A percentile compares a stretch with the other conserved stretches of the same genome.
phyloP scores from a whole-genome alignment of 306 rosid genomes.

The Sindora glabra region DNA sequence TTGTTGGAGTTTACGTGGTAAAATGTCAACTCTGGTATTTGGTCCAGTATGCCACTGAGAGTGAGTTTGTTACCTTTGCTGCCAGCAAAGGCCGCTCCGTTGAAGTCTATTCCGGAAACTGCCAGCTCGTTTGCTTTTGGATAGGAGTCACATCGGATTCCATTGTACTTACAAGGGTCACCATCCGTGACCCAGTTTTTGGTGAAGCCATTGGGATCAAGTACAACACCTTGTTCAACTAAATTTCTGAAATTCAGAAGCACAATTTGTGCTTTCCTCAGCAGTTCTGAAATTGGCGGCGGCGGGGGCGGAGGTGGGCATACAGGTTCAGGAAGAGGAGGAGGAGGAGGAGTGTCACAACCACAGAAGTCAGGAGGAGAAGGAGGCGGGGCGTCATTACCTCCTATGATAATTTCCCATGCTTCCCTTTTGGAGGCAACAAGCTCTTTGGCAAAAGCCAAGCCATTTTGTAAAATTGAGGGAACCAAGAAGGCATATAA shows the following conservation, averaged over 20 bases:
- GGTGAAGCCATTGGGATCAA: neutral
- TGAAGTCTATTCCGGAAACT: slow-evolving; percentile 53
- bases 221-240: fast-evolving
- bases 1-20: slow-evolving; percentile 76
- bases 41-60: slow-evolving; percentile 13
- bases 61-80: neutral
- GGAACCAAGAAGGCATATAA: slow-evolving; percentile 4
- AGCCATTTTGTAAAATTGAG: neutral
- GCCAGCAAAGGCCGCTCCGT: slow-evolving; percentile 12
- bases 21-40: slow-evolving; percentile 34
- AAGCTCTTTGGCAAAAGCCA: neutral
- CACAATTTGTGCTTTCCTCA: neutral
- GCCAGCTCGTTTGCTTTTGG: neutral
- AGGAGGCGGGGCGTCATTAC: slow-evolving; percentile 21
- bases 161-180: neutral
- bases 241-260: slow-evolving; percentile 5
- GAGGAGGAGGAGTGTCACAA: neutral
- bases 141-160: slow-evolving; percentile 11
- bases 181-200: neutral
- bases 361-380: slow-evolving; percentile 21
- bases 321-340: neutral
- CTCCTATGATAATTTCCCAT: slow-evolving; percentile 34
- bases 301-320: neutral
- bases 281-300: neutral
- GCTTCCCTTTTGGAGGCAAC: slow-evolving; percentile 29